These are phyloP conservation scores for Eucalyptus shirleyi DNA, from an alignment of 345 rosid genomes.

Conservation along the genomic window DNA sequence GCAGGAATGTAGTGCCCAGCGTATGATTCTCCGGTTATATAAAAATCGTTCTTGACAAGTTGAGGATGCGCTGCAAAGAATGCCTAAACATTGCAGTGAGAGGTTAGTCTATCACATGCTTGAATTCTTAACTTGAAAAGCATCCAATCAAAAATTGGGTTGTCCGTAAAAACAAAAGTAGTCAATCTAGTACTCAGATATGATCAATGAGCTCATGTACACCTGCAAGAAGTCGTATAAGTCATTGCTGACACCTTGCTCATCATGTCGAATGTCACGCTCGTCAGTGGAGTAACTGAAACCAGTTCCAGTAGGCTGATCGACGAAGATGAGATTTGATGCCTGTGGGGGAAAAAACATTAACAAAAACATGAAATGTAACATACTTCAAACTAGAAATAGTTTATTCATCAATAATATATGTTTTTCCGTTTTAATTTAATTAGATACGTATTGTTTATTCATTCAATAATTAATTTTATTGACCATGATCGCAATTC, in stretches of 20 bases:
- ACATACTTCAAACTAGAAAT: neutral
- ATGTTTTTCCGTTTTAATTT: neutral
- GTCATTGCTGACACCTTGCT: slow-evolving; percentile 67
- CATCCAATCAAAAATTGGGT: neutral
- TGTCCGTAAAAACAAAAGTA: neutral
- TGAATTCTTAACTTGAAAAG: neutral
- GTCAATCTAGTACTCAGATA: neutral
- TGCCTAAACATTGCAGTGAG: slow-evolving; percentile 16
- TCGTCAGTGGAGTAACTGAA: slow-evolving; percentile 50
- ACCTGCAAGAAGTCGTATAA: slow-evolving; percentile 86
- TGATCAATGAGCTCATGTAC: neutral
- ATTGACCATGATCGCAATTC: neutral
- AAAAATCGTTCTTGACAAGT: slow-evolving; percentile 53
- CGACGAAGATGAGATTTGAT: slow-evolving; percentile 68
- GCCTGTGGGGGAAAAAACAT: slow-evolving; percentile 15
- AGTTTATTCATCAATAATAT: neutral
- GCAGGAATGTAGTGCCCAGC: slow-evolving; percentile 92
- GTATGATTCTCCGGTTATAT: slow-evolving; percentile 83
- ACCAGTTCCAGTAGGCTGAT: slow-evolving; percentile 88
- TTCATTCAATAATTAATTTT: neutral
- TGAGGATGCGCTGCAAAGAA: slow-evolving; percentile 61
- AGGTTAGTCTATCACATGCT: neutral
- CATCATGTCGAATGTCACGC: slow-evolving; percentile 50
- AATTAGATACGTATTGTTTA: neutral
- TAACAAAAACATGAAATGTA: neutral